These are phyloP conservation scores for Paramarasmius palmivorus DNA, from an alignment of 1,284 basidiomycete genomes.

Conservation along the genomic window DNA sequence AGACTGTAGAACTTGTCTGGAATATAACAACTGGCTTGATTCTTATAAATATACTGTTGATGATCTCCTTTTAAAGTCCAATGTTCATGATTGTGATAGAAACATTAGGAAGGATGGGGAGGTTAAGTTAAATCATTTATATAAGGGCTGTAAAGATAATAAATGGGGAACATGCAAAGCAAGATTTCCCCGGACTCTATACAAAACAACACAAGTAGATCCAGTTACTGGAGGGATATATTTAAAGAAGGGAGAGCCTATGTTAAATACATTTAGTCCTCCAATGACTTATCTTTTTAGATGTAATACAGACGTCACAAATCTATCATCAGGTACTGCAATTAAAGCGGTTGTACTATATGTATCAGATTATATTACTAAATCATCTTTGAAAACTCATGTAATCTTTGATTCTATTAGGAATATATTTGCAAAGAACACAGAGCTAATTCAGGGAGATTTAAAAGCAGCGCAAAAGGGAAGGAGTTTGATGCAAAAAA, in stretches of 20 bases:
- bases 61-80: conserved; percentile 17
- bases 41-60: conserved; percentile 13
- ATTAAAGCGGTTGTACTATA: conserved; percentile 37
- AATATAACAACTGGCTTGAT: conserved; percentile 3
- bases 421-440: conserved; percentile 24
- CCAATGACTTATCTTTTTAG: conserved; percentile 31
- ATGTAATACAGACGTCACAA: conserved; percentile 37
- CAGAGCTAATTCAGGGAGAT: conserved; percentile 17
- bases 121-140: conserved; percentile 6
- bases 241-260: conserved; percentile 32
- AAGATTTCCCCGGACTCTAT: conserved; percentile 25
- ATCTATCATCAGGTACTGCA: conserved; percentile 34
- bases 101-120: neutral
- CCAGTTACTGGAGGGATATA: conserved; percentile 26
- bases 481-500: neutral
- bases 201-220: conserved; percentile 22
- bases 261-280: conserved; percentile 32
- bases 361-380: conserved; percentile 42
- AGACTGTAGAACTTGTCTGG: neutral
- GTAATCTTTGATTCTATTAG: conserved; percentile 32
- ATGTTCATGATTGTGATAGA: conserved; percentile 17
- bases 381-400: conserved; percentile 33
- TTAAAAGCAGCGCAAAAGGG: neutral
- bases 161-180: conserved; percentile 25
- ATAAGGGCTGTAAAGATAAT: too few species aligned